Evolutionary conservation across 371 early-diverging fungal genomes (phyloP).

Genomic region (Aphelidium insulamus): DNA sequence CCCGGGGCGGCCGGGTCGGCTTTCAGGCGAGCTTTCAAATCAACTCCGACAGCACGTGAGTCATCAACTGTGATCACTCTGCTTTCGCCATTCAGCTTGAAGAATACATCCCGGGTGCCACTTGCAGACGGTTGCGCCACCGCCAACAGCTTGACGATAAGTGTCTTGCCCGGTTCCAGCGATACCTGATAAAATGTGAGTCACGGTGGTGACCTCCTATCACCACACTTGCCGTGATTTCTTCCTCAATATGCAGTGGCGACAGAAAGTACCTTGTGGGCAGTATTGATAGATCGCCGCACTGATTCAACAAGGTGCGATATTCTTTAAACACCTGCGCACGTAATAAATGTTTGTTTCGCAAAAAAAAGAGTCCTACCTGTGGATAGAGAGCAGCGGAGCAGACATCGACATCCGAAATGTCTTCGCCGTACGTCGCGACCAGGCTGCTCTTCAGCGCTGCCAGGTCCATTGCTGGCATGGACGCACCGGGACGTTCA

Average conservation of each 20-base stretch:
- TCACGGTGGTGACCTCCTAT: too few species aligned
- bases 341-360: too few species aligned
- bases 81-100: conserved; percentile 81
- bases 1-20: conserved; percentile 50
- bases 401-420: conserved; percentile 65
- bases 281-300: conserved; percentile 59
- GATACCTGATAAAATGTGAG: too few species aligned
- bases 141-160: conserved; percentile 74
- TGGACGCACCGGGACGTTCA: conserved; percentile 60
- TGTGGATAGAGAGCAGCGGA: conserved; percentile 79
- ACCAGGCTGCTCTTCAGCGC: conserved; percentile 38
- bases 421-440: conserved; percentile 49
- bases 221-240: too few species aligned
- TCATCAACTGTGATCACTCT: conserved; percentile 55
- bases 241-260: conserved; percentile 65
- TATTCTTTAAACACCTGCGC: conserved; percentile 88
- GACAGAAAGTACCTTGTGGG: conserved; percentile 76
- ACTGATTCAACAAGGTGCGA: conserved; percentile 36
- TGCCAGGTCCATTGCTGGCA: conserved; percentile 53
- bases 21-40: conserved; percentile 39
- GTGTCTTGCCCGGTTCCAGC: conserved; percentile 66
- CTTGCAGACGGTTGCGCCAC: conserved; percentile 53
- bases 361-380: too few species aligned
- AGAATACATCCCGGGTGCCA: conserved; percentile 79
- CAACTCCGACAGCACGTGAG: conserved; percentile 24